Evolutionary conservation across 176 grass and related monocot species (phyloP), one percentile per base, ranked within the genome.

Genomic region (Oryza glaberrima): DNA sequence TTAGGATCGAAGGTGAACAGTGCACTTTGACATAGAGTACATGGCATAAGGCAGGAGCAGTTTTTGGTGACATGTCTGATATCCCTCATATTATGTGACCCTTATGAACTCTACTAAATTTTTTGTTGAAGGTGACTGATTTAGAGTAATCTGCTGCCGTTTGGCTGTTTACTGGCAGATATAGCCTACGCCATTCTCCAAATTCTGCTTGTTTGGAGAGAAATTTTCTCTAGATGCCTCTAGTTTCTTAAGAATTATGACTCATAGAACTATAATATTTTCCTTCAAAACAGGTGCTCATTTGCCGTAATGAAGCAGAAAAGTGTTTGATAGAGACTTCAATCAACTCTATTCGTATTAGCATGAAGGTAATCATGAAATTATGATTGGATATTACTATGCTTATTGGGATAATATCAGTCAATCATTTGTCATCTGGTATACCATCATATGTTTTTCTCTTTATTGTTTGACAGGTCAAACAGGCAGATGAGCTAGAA

Each of bases 281-380:
- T 49, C 69, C 19, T 84, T 73, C 19, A 85, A n/a, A 85, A n/a
- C 70, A 98, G 91, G 93, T 98, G 51, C 78, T 98, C 72, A 92
- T 98, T 87, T 95, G 91, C 76, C 93, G 96, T 74, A 98, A 95
- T 85, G 96, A 98, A 86, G 93, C 93, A 40, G 96, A 98, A 78
- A 98, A 98, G 73, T 98, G 96, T 63, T 92, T 98, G 81, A 93
- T 95, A 86, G 96, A 98, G 84, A 95, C 96, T 77, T 95, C 93
- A 60, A 95, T 98, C 46, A 98, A 95, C 77, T 98, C 96, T 6
- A 95, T 98, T 45, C 92, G 89, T 60, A 95, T 98, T 93, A 98
- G 96, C 83, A 78, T 95, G 93, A 95, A 98, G 96, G 96, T 95
- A 77, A 32, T 23, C 9, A 65, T 9, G 20, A 68, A 32, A 65